These are phyloP conservation scores for Lolium multiflorum DNA, from an alignment of 176 grass and related monocot species.

Conservation along the genomic window DNA sequence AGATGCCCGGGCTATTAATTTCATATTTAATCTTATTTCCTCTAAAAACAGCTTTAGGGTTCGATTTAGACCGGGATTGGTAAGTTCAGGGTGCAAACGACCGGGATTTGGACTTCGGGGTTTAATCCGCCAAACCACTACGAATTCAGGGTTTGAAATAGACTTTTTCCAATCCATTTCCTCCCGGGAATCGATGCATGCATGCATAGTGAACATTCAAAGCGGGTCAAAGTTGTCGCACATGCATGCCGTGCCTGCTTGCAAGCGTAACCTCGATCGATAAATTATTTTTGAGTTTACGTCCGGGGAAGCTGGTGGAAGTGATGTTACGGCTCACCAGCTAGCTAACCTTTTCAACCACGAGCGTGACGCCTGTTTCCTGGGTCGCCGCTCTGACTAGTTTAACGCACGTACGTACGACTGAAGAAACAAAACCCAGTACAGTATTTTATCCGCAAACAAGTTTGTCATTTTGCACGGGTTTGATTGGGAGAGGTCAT, in stretches of 20 bases:
- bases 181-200: background rate
- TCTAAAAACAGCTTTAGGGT: too few species aligned
- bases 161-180: too few species aligned
- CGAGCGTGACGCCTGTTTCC: slow-evolving; percentile 19
- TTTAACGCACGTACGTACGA: background rate
- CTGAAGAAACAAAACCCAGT: too few species aligned
- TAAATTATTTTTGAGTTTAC: background rate
- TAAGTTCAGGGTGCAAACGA: too few species aligned
- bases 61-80: too few species aligned
- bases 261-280: background rate
- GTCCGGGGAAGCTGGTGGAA: background rate
- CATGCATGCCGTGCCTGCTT: background rate
- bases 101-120: too few species aligned
- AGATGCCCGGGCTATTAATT: too few species aligned
- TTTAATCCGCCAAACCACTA: too few species aligned
- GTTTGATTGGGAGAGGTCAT: background rate
- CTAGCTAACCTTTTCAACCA: slow-evolving; percentile 51
- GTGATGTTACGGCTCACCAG: slow-evolving; percentile 6
- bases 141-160: too few species aligned
- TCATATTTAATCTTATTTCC: too few species aligned
- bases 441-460: background rate
- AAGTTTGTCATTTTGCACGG: background rate
- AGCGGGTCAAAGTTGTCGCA: background rate
- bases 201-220: background rate
- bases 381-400: slow-evolving; percentile 17